Conservation (phyloP, 176 grass and related monocot genomes). For the Oryza coarctata region DNA sequence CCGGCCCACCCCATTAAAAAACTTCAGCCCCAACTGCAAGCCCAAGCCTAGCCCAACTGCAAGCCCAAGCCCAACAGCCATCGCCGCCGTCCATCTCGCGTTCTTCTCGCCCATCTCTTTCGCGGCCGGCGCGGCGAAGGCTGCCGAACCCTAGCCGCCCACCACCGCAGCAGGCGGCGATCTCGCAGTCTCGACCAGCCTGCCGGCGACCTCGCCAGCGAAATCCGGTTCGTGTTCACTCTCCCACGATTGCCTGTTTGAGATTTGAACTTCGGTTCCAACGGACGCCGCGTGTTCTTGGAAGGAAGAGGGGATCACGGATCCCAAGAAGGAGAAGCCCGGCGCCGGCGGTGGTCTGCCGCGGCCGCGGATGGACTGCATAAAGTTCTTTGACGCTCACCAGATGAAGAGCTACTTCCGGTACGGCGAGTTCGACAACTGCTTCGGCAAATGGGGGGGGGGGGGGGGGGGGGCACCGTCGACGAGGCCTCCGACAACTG, state of each 20-base stretch:
- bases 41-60: background rate
- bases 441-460: slow-evolving; percentile 81
- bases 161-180: background rate
- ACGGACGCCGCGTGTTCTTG: background rate
- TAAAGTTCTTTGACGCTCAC: slow-evolving; percentile 81
- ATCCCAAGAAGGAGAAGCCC: slow-evolving; percentile 24
- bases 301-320: slow-evolving; percentile 23
- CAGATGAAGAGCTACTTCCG: slow-evolving; percentile 91
- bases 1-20: background rate
- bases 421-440: slow-evolving; percentile 72
- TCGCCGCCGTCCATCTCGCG: background rate
- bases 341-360: background rate
- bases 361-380: slow-evolving; percentile 45
- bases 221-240: background rate
- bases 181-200: background rate
- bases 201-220: no score
- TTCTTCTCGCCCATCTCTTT: background rate
- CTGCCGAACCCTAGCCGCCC: background rate
- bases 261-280: background rate
- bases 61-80: background rate
- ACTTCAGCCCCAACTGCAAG: background rate
- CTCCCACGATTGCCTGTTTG: no score
- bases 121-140: no score
- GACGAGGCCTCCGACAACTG: slow-evolving; percentile 72
- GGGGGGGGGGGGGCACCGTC: slow-evolving; percentile 63